Percentiles rank a stretch among this genome's conserved stretches.
Conservation (phyloP, 805 yeast species). For the Candida chauliodis region DNA sequence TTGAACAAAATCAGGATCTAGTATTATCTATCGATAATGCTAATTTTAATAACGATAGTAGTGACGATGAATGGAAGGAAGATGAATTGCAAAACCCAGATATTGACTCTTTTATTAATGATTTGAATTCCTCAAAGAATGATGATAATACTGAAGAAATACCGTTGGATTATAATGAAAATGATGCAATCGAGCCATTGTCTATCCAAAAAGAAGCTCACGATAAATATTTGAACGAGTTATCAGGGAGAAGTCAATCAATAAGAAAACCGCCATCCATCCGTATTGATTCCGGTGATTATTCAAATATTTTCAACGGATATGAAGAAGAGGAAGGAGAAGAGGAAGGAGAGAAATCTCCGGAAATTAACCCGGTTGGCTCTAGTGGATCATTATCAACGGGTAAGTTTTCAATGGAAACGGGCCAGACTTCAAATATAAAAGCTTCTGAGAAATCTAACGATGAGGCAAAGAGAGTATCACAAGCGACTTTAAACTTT, state of each 20-base stretch:
- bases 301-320: slow-evolving; percentile 5
- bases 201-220: slow-evolving; percentile 19
- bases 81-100: background rate
- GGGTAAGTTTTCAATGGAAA: slow-evolving; percentile 21
- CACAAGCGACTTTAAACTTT: slow-evolving; percentile 39
- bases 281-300: slow-evolving; percentile 10
- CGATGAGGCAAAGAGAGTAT: slow-evolving; percentile 24
- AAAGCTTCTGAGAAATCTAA: slow-evolving; percentile 2
- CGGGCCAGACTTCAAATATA: slow-evolving; percentile 6
- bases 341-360: background rate
- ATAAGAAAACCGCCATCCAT: slow-evolving; percentile 33
- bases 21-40: slow-evolving; percentile 34
- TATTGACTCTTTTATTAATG: slow-evolving; percentile 36
- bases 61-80: slow-evolving; percentile 13
- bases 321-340: slow-evolving; percentile 1
- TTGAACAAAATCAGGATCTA: slow-evolving; percentile 14
- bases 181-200: slow-evolving; percentile 20
- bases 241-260: slow-evolving; percentile 28
- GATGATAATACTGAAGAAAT: background rate
- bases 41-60: slow-evolving; percentile 1
- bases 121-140: slow-evolving; percentile 19
- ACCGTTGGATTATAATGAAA: slow-evolving; percentile 10
- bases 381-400: slow-evolving; percentile 31
- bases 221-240: slow-evolving; percentile 18
- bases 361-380: slow-evolving; percentile 16